Evolutionary conservation across 2,329 filamentous ascomycete species (phyloP).

Genomic region (Hypoxylon sp.): DNA sequence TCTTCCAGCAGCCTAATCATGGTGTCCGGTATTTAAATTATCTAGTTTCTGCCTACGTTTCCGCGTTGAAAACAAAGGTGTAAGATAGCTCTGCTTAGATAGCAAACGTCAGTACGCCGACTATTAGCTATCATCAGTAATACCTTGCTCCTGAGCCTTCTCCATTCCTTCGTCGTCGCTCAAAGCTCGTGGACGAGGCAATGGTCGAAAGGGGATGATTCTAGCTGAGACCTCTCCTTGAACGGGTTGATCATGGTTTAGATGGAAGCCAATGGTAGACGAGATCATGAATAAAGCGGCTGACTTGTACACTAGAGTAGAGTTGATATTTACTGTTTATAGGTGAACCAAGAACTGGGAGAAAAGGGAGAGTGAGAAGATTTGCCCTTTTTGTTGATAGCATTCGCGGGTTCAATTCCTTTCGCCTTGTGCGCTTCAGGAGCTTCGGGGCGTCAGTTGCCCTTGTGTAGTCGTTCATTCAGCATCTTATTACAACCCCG

Average conservation of each 20-base stretch:
- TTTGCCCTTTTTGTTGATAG: neutral
- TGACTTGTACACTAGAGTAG: neutral
- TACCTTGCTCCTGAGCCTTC: neutral
- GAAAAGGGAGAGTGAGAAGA: neutral
- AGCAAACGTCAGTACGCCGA: neutral
- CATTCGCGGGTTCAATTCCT: no score
- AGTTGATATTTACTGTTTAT: neutral
- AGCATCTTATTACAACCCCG: no score
- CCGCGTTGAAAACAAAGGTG: neutral
- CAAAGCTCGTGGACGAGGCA: neutral
- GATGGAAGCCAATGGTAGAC: neutral
- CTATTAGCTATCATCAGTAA: neutral
- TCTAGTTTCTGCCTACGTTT: neutral
- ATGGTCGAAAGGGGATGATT: neutral
- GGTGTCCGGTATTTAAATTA: neutral
- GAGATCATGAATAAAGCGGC: neutral
- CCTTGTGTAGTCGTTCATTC: no score
- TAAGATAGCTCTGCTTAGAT: neutral
- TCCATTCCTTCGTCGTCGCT: neutral
- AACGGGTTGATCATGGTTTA: neutral
- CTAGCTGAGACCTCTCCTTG: neutral
- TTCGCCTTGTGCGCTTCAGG: no score
- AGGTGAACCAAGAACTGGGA: neutral
- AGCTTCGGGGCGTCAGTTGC: no score
- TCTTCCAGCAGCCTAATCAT: neutral